Evolutionary conservation across 2,329 filamentous ascomycete species (phyloP).

Genomic region (Metarhizium sp.): DNA sequence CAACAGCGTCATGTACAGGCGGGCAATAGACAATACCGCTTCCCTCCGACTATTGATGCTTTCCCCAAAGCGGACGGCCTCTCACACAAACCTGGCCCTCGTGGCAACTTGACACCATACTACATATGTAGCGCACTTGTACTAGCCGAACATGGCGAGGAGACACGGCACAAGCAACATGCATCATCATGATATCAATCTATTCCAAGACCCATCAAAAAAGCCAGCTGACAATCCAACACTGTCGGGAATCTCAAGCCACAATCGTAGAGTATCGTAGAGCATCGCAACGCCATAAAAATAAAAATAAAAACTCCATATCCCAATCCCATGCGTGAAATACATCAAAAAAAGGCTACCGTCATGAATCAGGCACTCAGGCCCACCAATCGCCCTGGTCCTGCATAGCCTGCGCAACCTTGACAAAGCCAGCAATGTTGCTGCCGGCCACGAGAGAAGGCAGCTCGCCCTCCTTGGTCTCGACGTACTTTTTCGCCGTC

Average conservation of each 20-base stretch:
- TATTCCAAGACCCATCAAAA: background rate
- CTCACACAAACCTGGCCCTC: too few relatives aligned
- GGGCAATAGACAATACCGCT: too few relatives aligned
- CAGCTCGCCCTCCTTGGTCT: conserved; percentile 68
- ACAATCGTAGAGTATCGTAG: background rate
- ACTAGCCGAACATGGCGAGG: too few relatives aligned
- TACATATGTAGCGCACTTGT: too few relatives aligned
- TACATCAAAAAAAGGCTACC: background rate
- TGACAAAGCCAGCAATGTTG: conserved; percentile 97
- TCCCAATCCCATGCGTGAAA: background rate
- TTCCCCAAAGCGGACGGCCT: too few relatives aligned
- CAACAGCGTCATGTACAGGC: too few relatives aligned
- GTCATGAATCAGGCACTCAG: background rate
- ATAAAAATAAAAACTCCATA: background rate
- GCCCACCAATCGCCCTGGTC: conserved; percentile 93
- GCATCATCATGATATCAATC: too few relatives aligned
- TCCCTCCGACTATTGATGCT: too few relatives aligned
- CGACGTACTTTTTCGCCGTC: conserved; percentile 84
- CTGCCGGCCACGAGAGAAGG: conserved; percentile 85
- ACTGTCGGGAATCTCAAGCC: background rate
- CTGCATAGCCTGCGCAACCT: conserved; percentile 89
- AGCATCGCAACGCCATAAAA: background rate
- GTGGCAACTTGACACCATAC: too few relatives aligned
- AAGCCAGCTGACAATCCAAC: background rate
- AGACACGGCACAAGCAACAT: too few relatives aligned